Percentiles rank a stretch among this genome's conserved stretches.
These are phyloP conservation scores for Tulasnella calospora DNA, from an alignment of 768 basidiomycete species.

Conservation along the genomic window DNA sequence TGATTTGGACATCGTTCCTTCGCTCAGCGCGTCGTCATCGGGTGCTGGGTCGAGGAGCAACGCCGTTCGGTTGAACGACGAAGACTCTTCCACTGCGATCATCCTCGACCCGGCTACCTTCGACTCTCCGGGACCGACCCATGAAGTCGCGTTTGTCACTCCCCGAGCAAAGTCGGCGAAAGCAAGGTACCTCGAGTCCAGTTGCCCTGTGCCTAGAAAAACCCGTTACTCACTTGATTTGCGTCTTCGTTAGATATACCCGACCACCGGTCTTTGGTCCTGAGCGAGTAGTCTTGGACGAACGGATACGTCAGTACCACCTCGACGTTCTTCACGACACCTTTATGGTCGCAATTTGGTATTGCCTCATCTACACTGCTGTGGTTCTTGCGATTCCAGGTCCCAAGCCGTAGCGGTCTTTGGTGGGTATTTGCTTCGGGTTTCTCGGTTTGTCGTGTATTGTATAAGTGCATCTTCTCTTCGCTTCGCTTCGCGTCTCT, in stretches of 20 bases:
- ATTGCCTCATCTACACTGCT: conserved; percentile 11
- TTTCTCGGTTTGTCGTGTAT: neutral
- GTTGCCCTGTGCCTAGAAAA: neutral
- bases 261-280: conserved; percentile 43
- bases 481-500: neutral
- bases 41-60: neutral
- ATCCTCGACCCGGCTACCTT: neutral
- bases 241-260: conserved; percentile 20
- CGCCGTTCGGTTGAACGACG: neutral
- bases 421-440: no score
- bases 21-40: neutral
- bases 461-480: neutral
- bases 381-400: conserved; percentile 17
- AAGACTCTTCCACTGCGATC: neutral
- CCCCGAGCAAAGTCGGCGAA: neutral
- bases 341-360: conserved; percentile 1
- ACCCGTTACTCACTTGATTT: neutral
- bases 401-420: neutral
- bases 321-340: conserved; percentile 5
- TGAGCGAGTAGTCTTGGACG: conserved; percentile 40
- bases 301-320: conserved; percentile 34
- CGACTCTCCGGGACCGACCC: conserved; percentile 4
- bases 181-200: neutral
- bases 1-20: neutral
- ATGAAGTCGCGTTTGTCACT: conserved; percentile 18